Evolutionary conservation across 768 basidiomycete genomes (phyloP), one percentile per base, ranked within the genome.

Genomic region (Podaxis sp.): DNA sequence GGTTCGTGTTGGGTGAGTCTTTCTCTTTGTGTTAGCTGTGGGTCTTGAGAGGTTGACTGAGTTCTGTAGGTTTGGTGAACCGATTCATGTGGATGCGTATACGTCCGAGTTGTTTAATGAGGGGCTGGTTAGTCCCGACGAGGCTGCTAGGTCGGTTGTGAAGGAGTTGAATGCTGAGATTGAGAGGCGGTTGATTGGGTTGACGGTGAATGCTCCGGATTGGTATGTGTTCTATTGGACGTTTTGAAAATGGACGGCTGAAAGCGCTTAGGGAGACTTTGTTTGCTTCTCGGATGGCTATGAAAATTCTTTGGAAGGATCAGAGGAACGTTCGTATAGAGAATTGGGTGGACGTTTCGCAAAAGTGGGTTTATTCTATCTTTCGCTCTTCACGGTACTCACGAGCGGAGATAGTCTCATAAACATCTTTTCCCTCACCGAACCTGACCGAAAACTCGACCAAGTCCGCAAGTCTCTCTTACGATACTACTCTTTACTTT

Each of bases 201-300:
- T 87, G 72, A 87, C 87, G 0, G 80, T 89, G 44, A 89, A 90
- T 67, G 85, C 87, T 0, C 81, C 80, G 3, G 86, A 90, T 68
- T 89, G 89, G 88, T 87, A 77, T 53, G 80, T 73, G 8, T 56
- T 22, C 48, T 46, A 8, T 20, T 46, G 5, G 30, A 17, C 54
- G 37, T 24, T 49, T 30, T 36, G 7, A 2, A 13, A 6, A 46
- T 11, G 51, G 22, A 22, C 36, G 56, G 63, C 44, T 56, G 51
- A 69, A 37, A 60, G 22, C 22, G 15, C 65, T 26, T 44, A 87
- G 87, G 87, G 87, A 89, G 59, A 84, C 86, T 0, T 69, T 87
- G 2, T 82, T 83, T 67, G 84, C 84, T 11, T 83, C 84, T 0
- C 79, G 79, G 59, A 84, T 84, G 74, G 84, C 87, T 2, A 71